Evolutionary conservation across 2,329 filamentous ascomycete species (phyloP).

Genomic region (Colletotrichum sp.): DNA sequence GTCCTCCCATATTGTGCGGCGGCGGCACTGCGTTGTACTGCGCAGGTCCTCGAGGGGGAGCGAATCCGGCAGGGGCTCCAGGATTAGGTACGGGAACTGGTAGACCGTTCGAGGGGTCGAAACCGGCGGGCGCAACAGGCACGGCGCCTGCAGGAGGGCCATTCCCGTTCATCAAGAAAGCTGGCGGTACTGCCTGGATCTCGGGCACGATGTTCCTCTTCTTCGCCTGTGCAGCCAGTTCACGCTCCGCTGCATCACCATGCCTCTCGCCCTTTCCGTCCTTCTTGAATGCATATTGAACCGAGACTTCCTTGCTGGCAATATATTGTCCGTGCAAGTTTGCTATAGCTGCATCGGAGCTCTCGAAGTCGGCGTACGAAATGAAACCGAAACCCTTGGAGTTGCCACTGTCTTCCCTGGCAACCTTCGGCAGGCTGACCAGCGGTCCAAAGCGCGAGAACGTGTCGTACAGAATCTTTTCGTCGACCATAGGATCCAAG

Average conservation of each 20-base stretch:
- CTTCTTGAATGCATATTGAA: conserved; percentile 99
- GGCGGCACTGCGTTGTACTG: conserved; percentile 32
- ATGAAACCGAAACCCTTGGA: conserved; percentile 98
- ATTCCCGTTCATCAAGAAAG: conserved; percentile 61
- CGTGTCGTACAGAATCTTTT: conserved; percentile 93
- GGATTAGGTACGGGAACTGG: conserved; percentile 21
- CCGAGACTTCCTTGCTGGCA: conserved; percentile 94
- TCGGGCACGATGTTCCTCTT: conserved; percentile 91
- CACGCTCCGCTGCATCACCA: conserved; percentile 90
- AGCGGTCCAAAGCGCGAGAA: conserved; percentile 92
- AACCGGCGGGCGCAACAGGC: conserved; percentile 31
- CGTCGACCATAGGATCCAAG: conserved; percentile 91
- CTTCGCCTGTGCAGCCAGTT: conserved; percentile 89
- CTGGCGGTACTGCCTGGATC: conserved; percentile 75
- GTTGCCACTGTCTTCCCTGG: conserved; percentile 84
- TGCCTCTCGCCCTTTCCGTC: conserved; percentile 97
- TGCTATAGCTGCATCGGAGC: conserved; percentile 86
- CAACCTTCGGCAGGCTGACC: conserved; percentile 85
- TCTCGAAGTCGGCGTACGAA: conserved; percentile 90
- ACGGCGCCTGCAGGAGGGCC: conserved; percentile 26
- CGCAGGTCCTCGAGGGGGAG: conserved; percentile 38
- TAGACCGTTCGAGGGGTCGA: conserved; percentile 37
- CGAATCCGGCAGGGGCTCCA: conserved; percentile 40
- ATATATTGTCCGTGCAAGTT: conserved; percentile 97
- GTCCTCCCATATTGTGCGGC: conserved; percentile 8